Base-by-base conservation (phyloP, 2,329 filamentous ascomycete species). In the Claviceps sp. region DNA sequence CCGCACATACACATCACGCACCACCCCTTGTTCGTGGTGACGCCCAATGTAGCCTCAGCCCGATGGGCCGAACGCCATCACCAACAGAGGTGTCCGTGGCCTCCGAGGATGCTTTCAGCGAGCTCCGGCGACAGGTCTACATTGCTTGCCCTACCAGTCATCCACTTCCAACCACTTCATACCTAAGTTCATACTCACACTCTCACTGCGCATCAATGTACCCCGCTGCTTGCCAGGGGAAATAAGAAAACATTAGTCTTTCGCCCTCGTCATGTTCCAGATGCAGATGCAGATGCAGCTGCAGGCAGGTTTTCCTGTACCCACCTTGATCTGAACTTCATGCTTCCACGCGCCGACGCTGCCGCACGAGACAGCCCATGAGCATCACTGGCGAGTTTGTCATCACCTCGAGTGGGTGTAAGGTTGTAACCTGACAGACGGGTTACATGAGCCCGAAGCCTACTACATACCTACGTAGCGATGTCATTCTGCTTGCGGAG, bases 291-390 rank as follows among this genome's bases (percentile, higher is more conserved):
- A 29, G 9, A 1, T 29, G 26, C 38, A 39, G 42, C 29, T 37
- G 40, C n/a, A 29, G 29, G 34, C 50, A 17, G 38, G 37, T 37
- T 20, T 39, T 36, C 46, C 42, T 22, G 43, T 38, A 40, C 34
- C 40, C 48, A 50, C 47, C 26, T 23, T 23, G 23, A 39, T 38
- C 44, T 39, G 42, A 48, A 37, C 50, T 26, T 26, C 45, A 47
- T 49, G 50, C 45, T 48, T 42, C 22, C 46, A 43, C 26, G 45
- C 51, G 38, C 44, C 47, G 20, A 26, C 43, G 47, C 44, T 44
- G 47, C 48, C 51, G 44, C 51, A 53, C 51, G 48, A 48, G 45
- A 50, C 52, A 53, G 49, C 39, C 48, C 48, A 48, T 50, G 48
- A 53, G 39, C 49, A 43, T 53, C 44, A 29, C 38, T 53, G 45